Evolutionary conservation across 2,329 filamentous ascomycete genomes (phyloP), one percentile per base, ranked within the genome.

Genomic region (Blastomyces percursus): DNA sequence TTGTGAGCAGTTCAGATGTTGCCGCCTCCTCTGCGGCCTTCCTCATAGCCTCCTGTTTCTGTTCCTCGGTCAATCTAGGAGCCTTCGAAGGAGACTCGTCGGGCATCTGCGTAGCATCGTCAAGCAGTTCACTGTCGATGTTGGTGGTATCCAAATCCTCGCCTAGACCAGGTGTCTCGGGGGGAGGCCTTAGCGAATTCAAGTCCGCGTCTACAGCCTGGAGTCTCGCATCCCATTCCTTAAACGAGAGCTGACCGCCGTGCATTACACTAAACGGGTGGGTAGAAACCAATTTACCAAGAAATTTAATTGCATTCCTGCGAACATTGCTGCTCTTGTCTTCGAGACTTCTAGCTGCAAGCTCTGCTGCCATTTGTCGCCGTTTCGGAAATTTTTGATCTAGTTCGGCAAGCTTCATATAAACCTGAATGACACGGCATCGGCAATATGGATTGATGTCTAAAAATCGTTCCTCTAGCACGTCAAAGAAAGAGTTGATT

Each of bases 241-340:
- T 90, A 65, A 86, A 84, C 12, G 88, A 87, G 3, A 99, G 83
- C 69, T 94, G 87, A 0, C 91, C 91, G 27, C 91, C 92, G 70
- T 97, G 91, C 78, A 96, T 87, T 21, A 92, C 86, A 46, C 89
- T 91, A 70, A 96, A 99, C 1, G 94, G 94, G 73, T 99, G 94
- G 0, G 92, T 96, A 66, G 92, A 91, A 69, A 99, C 90, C 7
- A 99, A 80, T 52, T 89, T 89, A 6, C 87, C 89, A 1, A 99
- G 81, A 7, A 99, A 79, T 75, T 96, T 97, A 73, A 99, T 94
- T 2, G 94, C 92, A 73, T 97, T 97, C 63, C 92, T 85, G 65
- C 94, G 84, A 40, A 99, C 94, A 70, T 97, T 96, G 76, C 94
- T 99, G 77, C 93, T 97, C 81, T 96, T 97, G 78, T 99, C 95